Evolutionary conservation across 345 rosid genomes (phyloP).

Genomic region (Heritiera fomes): DNA sequence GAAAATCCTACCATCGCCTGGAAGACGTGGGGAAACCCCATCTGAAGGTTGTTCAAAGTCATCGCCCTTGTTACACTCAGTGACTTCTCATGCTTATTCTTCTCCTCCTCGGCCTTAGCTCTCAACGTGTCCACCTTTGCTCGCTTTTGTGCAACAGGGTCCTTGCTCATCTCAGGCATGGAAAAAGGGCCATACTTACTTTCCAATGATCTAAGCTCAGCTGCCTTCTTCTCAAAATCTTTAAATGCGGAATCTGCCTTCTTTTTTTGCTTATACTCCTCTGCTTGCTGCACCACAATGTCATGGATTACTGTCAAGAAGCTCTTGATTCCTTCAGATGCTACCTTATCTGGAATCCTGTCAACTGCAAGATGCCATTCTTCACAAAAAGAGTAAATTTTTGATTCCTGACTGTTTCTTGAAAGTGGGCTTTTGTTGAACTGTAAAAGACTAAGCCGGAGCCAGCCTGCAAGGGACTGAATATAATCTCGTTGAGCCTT

Average conservation of each 20-base stretch:
- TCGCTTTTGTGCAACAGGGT: constrained; percentile 64
- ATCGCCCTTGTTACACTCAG: constrained; percentile 74
- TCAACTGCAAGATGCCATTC: constrained; percentile 88
- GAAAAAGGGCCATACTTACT: constrained; percentile 70
- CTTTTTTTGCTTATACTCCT: constrained; percentile 87
- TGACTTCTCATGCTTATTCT: constrained; percentile 70
- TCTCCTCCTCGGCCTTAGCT: constrained; percentile 84
- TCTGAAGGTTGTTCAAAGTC: constrained; percentile 85
- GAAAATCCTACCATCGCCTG: constrained; percentile 94
- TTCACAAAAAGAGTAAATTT: constrained; percentile 79
- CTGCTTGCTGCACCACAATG: constrained; percentile 81
- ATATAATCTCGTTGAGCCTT: constrained; percentile 85
- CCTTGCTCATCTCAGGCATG: constrained; percentile 53
- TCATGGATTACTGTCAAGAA: constrained; percentile 78
- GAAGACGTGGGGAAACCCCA: constrained; percentile 90
- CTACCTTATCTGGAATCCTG: constrained; percentile 92
- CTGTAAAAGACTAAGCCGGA: constrained; percentile 87
- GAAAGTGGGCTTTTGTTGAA: constrained; percentile 66
- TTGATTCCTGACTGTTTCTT: constrained; percentile 13
- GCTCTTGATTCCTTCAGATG: constrained; percentile 95
- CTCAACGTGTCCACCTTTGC: constrained; percentile 61
- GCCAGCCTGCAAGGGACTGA: constrained; percentile 90
- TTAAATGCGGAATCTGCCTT: constrained; percentile 59
- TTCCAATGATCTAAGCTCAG: constrained; percentile 71
- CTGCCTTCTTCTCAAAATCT: constrained; percentile 68